Base-by-base conservation (phyloP, 1,284 basidiomycete species). In the Chalciporus piperatoides region DNA sequence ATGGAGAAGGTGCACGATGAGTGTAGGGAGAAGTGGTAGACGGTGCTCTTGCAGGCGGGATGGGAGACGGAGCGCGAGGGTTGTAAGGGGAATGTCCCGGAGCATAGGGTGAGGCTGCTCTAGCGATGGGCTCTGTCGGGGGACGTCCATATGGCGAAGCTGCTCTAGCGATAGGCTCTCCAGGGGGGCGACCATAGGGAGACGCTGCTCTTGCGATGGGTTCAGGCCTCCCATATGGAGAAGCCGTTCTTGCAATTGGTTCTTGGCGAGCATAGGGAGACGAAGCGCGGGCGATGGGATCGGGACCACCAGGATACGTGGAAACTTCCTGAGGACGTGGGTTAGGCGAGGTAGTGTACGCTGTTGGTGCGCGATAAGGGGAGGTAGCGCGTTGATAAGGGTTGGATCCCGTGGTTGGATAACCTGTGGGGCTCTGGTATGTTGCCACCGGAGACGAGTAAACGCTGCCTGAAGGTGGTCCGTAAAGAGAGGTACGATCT, bases 21-120 rank as follows among this genome's bases (percentile, higher is more conserved):
- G 72, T 52, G 69, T 72, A 58, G 63, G 71, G 49, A 68, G 74
- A 56, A 52, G 63, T 57, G 33, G 62, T 70, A 42, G 61, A 60
- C 27, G 57, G 61, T 3, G 63, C 63, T 14, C 63, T 53, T 24
- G 61, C 56, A 6, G 59, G 59, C 8, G 63, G 63, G 8, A 67
- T 60, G 27, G 63, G 63, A 35, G 63, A 65, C 10, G 67, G 59
- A 4, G 54, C 63, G 46, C 63, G 58, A 45, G 52, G 48, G 36
- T 30, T 49, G 41, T 68, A 65, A 45, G 64, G 51, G 28, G 65
- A 53, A 1, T 63, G 54, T 39, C 51, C 49, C 28, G 12, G 23
- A 14, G 41, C 52, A 41, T 63, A 63, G 1, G 61, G 61, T 1
- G 61, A 63, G 6, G 61, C 24, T n/a, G 64, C 60, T 37, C 61